Base-by-base conservation (phyloP, 441 rosid species). In the Manihot esculenta region DNA sequence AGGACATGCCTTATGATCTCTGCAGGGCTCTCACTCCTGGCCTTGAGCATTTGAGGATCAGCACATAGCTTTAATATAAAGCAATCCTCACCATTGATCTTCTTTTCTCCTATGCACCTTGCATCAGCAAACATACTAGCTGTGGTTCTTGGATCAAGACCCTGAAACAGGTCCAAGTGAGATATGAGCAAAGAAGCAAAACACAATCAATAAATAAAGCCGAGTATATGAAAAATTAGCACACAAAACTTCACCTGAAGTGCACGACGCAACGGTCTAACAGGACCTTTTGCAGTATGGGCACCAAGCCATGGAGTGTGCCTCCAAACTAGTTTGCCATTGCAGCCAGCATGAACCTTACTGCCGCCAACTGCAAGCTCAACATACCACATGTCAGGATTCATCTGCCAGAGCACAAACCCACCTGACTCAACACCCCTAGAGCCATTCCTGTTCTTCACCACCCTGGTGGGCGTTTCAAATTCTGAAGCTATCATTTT, bases 301-400 rank as follows among this genome's bases (percentile, higher is more conserved):
- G 99, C 85, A 38, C 99, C 97, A 1, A 89, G 93, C 99, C 99
- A 94, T 4, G 99, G 97, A 0, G 97, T 92, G 79, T 94, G 97
- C 66, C 99, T 74, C 99, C 97, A 94, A 13, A 94, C 97, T 27
- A 94, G 92, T 73, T 89, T 91, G 7, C 98, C 98, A 79, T 94
- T 92, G 64, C 99, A 90, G 10, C 99, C 99, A 79, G 97, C 99
- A 70, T 79, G 97, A 81, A 92, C 91, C 74, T 94, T 94, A 69
- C 94, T 86, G 20, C 87, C 96, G 44, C 94, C 94, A 21, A 90
- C 93, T 0, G 97, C 90, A 69, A 92, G 94, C 81, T 92, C 99
- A 61, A 92, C 94, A 35, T 94, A 94, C 99, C 99, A 94, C 93
- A 89, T 90, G 53, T 89, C 96, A 2, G 93, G 97, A 82, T 92